phyloP scores from a whole-genome alignment of 2,329 filamentous ascomycete species.

The Samsoniella hepiali region DNA sequence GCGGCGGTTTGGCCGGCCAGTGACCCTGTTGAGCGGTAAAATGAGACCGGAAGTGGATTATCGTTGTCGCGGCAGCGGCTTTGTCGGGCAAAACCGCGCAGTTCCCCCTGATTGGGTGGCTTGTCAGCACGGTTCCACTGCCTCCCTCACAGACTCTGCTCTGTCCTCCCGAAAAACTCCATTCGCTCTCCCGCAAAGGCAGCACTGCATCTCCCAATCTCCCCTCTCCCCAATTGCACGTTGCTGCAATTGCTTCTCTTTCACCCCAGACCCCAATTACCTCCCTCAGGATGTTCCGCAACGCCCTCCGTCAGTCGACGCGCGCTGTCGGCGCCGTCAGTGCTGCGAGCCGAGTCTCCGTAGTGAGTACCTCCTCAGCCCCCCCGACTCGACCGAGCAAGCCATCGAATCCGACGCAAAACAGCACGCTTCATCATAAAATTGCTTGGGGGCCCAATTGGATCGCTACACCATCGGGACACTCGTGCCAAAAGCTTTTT shows the following conservation, averaged over 20 bases:
- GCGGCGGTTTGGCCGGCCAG: background rate
- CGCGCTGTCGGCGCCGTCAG: conserved; percentile 92
- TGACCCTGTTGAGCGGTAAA: conserved; percentile 10
- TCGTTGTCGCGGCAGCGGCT: conserved; percentile 39
- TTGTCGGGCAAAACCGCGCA: conserved; percentile 40
- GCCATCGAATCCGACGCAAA: conserved; percentile 44
- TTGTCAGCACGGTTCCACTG: conserved; percentile 36
- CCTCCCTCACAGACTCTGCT: conserved; percentile 43
- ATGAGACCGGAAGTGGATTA: conserved; percentile 30
- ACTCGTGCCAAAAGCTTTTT: conserved; percentile 31
- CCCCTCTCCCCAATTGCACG: conserved; percentile 61
- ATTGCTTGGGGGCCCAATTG: conserved; percentile 37
- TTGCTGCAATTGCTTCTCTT: conserved; percentile 60
- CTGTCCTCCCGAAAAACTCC: conserved; percentile 43
- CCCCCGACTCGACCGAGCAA: conserved; percentile 37
- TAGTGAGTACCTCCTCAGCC: conserved; percentile 70
- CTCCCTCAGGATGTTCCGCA: conserved; percentile 84
- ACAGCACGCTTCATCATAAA: conserved; percentile 32
- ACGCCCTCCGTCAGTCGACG: conserved; percentile 94
- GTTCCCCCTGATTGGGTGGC: conserved; percentile 33
- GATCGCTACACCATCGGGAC: conserved; percentile 22
- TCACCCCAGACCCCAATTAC: conserved; percentile 49
- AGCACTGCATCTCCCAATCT: conserved; percentile 53
- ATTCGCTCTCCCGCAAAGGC: conserved; percentile 46
- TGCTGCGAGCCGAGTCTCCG: conserved; percentile 85